phyloP scores from a whole-genome alignment of 1,284 basidiomycete species.

The Ustilago xerochloae region DNA sequence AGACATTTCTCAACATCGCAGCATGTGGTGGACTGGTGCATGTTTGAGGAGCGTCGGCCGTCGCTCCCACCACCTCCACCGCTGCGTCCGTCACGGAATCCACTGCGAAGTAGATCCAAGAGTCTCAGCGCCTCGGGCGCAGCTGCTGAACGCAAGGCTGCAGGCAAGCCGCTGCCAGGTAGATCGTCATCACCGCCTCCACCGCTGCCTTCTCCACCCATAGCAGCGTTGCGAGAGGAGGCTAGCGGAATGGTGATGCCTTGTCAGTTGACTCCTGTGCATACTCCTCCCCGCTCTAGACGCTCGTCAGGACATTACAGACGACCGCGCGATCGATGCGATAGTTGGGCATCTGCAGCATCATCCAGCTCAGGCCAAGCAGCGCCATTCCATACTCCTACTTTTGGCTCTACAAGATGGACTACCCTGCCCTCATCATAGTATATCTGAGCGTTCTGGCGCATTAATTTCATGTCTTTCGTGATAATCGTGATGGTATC shows the following conservation, averaged over 20 bases:
- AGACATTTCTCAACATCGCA: background rate
- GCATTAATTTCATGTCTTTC: background rate
- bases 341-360: slow-evolving; percentile 19
- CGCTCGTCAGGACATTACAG: background rate
- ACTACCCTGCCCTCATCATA: slow-evolving; percentile 14
- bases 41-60: background rate
- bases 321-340: slow-evolving; percentile 1
- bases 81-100: slow-evolving; percentile 27
- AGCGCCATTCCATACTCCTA: slow-evolving; percentile 33
- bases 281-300: slow-evolving; percentile 24
- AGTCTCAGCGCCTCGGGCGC: slow-evolving; percentile 17
- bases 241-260: slow-evolving; percentile 1
- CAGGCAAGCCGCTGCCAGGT: background rate
- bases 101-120: slow-evolving; percentile 23
- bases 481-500: background rate
- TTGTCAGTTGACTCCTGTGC: background rate
- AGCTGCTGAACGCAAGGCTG: background rate
- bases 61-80: slow-evolving; percentile 22
- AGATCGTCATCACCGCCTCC: slow-evolving; percentile 17
- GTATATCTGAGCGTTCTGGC: background rate
- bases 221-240: background rate
- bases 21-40: slow-evolving; percentile 11
- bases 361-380: slow-evolving; percentile 2
- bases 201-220: slow-evolving; percentile 11
- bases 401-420: slow-evolving; percentile 25